Evolutionary conservation across 1,139 yeast species (phyloP).

Genomic region (Taphrina confusa): DNA sequence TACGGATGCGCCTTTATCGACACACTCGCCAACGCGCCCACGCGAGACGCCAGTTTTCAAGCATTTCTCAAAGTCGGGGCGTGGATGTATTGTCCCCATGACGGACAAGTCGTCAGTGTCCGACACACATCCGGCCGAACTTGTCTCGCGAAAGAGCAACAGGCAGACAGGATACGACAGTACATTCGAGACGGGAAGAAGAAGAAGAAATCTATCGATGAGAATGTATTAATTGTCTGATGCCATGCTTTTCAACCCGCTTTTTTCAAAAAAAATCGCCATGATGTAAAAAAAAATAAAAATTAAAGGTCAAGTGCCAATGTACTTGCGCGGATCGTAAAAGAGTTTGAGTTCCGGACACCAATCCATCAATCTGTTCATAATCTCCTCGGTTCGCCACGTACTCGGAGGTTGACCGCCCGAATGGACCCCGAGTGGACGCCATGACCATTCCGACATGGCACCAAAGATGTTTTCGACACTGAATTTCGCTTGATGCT

Average conservation of each 20-base stretch:
- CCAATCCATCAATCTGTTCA: slow-evolving; percentile 28
- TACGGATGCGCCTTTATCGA: slow-evolving; percentile 10
- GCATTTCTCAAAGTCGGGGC: slow-evolving; percentile 14
- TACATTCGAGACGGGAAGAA: not conserved
- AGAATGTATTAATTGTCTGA: too few relatives aligned
- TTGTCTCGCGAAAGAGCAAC: slow-evolving; percentile 1
- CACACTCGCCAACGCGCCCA: not conserved
- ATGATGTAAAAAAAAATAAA: not conserved
- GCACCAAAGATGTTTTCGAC: slow-evolving; percentile 28
- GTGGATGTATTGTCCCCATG: slow-evolving; percentile 11
- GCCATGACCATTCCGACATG: slow-evolving; percentile 32
- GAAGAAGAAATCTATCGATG: not conserved
- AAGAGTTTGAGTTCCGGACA: slow-evolving; percentile 30
- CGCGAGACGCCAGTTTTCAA: not conserved
- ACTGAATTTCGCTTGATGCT: slow-evolving; percentile 30
- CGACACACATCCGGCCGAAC: slow-evolving; percentile 23
- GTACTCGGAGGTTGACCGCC: slow-evolving; percentile 21
- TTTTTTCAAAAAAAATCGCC: too few relatives aligned
- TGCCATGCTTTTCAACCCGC: too few relatives aligned
- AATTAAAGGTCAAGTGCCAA: slow-evolving; percentile 2
- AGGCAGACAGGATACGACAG: slow-evolving; percentile 6
- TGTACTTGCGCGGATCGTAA: slow-evolving; percentile 21
- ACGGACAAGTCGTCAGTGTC: slow-evolving; percentile 5
- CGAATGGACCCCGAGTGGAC: slow-evolving; percentile 25
- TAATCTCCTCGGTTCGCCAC: slow-evolving; percentile 27